Conservation (phyloP, 345 rosid genomes). For the Sonneratia caseolaris region DNA sequence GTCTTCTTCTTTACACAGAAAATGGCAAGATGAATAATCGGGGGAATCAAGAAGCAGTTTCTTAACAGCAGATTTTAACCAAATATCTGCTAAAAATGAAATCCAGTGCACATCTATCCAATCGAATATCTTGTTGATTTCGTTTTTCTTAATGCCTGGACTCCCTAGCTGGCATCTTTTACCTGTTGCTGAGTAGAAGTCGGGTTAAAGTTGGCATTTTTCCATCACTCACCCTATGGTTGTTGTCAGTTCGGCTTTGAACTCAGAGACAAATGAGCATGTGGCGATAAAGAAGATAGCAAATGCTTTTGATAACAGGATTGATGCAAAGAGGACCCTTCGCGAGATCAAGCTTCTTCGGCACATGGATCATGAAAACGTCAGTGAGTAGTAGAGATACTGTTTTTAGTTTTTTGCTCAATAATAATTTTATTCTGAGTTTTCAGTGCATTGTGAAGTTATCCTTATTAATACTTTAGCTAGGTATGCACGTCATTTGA, state of each 20-base stretch:
- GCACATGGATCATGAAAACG: slow-evolving; percentile 94
- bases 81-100: background rate
- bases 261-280: slow-evolving; percentile 69
- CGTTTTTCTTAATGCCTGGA: background rate
- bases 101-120: background rate
- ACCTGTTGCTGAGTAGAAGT: background rate
- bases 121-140: background rate
- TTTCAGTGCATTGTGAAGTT: background rate
- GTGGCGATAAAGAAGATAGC: slow-evolving; percentile 89
- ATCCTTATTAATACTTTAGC: background rate
- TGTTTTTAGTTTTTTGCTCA: background rate
- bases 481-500: background rate
- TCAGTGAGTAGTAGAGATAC: slow-evolving; percentile 40
- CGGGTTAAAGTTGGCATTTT: background rate
- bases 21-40: background rate
- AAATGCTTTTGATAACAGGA: slow-evolving; percentile 65
- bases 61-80: background rate
- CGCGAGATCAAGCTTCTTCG: slow-evolving; percentile 97
- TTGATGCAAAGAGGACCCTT: slow-evolving; percentile 91
- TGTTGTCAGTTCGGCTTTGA: slow-evolving; percentile 46
- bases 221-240: background rate
- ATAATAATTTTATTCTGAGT: background rate
- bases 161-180: background rate
- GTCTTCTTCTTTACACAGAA: background rate
- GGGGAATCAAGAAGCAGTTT: background rate